Evolutionary conservation across 495 filamentous ascomycete species (phyloP).

Genomic region (Podospora fimiseda): DNA sequence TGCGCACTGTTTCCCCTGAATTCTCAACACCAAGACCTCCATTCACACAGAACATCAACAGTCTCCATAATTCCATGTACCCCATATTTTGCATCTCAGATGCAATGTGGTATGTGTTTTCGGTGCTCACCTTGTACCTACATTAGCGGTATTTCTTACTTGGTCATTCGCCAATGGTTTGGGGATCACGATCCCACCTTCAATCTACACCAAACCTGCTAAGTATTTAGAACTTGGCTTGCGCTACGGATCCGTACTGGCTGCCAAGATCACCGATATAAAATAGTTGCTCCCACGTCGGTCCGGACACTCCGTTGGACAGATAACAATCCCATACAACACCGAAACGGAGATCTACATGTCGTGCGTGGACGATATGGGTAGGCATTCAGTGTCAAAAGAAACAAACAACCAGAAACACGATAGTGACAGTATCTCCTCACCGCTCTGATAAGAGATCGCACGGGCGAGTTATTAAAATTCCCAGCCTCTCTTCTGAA

Average conservation of each 20-base stretch:
- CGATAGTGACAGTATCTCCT: too few species aligned
- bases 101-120: not conserved
- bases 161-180: not conserved
- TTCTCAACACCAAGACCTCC: not conserved
- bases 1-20: not conserved
- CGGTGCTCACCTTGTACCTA: not conserved
- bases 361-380: too few species aligned
- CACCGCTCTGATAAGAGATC: not conserved
- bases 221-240: too few species aligned
- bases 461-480: too few species aligned
- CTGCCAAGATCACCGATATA: too few species aligned
- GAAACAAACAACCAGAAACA: too few species aligned
- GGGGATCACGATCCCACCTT: not conserved
- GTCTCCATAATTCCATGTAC: not conserved
- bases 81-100: not conserved
- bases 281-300: too few species aligned
- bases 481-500: not conserved
- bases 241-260: too few species aligned
- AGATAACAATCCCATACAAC: not conserved
- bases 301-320: too few species aligned
- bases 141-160: not conserved
- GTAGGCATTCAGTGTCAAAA: too few species aligned
- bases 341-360: not conserved
- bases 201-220: too few species aligned
- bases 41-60: not conserved